Percentiles rank a stretch among this genome's conserved stretches.
Conservation (phyloP, 2,329 filamentous ascomycete species). For the Microsporum canis region DNA sequence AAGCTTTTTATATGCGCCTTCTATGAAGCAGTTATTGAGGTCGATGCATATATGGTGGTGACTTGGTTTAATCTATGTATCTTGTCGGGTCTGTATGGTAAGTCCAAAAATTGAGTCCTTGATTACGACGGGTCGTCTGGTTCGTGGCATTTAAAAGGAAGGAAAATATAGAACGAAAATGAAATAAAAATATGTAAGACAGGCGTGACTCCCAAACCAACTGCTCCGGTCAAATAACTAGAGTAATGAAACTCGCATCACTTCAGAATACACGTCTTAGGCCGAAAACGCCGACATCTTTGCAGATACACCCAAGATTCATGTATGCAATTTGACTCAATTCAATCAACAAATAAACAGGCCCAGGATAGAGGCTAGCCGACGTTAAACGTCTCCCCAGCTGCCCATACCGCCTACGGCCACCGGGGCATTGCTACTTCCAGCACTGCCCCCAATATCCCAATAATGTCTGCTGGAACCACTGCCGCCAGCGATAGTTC, state of each 20-base stretch:
- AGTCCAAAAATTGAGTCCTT: no score
- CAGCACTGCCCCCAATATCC: conserved; percentile 54
- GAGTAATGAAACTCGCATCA: neutral
- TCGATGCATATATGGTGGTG: no score
- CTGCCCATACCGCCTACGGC: conserved; percentile 58
- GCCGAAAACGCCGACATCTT: neutral
- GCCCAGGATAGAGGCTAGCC: neutral
- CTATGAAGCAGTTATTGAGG: no score
- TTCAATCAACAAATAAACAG: neutral
- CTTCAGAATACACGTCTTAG: neutral
- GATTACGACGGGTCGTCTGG: neutral
- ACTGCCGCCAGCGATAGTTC: conserved; percentile 35
- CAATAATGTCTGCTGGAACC: no score
- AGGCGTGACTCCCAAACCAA: neutral
- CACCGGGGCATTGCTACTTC: conserved; percentile 60
- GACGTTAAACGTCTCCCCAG: conserved; percentile 54
- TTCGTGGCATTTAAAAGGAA: neutral
- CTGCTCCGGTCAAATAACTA: neutral
- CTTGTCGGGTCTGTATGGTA: no score
- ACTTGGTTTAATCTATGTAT: no score
- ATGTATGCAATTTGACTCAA: neutral
- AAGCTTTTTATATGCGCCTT: neutral
- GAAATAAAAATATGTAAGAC: neutral
- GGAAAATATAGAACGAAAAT: neutral
- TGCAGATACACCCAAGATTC: neutral